These are phyloP conservation scores for Phytophthora fragariaefolia DNA, from an alignment of 352 stramenopile genomes.

Conservation along the genomic window DNA sequence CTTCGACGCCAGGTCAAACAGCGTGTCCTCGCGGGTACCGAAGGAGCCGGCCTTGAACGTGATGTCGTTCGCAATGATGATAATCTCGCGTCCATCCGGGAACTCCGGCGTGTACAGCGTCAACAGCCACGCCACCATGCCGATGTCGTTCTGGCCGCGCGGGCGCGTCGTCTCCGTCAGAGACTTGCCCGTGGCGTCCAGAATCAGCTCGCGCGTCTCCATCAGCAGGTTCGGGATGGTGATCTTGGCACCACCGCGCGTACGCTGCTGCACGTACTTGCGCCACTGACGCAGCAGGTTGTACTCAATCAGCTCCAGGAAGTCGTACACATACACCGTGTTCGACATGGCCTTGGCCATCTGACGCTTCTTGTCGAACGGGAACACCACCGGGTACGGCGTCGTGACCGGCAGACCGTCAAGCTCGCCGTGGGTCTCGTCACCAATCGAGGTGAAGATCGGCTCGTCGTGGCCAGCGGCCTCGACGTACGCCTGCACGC, in stretches of 20 bases:
- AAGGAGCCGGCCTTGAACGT: slow-evolving; percentile 99
- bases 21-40: slow-evolving; percentile 98
- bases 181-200: slow-evolving; percentile 78
- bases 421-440: slow-evolving; percentile 91
- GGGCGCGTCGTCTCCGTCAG: slow-evolving; percentile 75
- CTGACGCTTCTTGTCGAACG: slow-evolving; percentile 95
- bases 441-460: slow-evolving; percentile 93
- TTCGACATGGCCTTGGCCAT: slow-evolving; percentile 95
- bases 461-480: slow-evolving; percentile 81
- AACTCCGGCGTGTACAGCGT: slow-evolving; percentile 98
- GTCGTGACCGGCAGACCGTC: slow-evolving; percentile 95
- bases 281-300: slow-evolving; percentile 95
- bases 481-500: slow-evolving; percentile 99
- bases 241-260: slow-evolving; percentile 67
- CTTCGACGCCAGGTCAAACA: slow-evolving; percentile 98
- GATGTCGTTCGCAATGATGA: slow-evolving; percentile 99
- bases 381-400: slow-evolving; percentile 97
- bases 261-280: slow-evolving; percentile 84
- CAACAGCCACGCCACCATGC: slow-evolving; percentile 99
- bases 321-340: slow-evolving; percentile 99
- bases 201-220: slow-evolving; percentile 94
- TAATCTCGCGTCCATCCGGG: slow-evolving; percentile 95
- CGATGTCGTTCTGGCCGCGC: slow-evolving; percentile 97
- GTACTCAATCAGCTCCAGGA: slow-evolving; percentile 98
- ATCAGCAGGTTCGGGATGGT: slow-evolving; percentile 92